A percentile compares a stretch with the other conserved stretches of the same genome.
Conservation (phyloP, 2,329 filamentous ascomycete species). For the Metarhizium album region DNA sequence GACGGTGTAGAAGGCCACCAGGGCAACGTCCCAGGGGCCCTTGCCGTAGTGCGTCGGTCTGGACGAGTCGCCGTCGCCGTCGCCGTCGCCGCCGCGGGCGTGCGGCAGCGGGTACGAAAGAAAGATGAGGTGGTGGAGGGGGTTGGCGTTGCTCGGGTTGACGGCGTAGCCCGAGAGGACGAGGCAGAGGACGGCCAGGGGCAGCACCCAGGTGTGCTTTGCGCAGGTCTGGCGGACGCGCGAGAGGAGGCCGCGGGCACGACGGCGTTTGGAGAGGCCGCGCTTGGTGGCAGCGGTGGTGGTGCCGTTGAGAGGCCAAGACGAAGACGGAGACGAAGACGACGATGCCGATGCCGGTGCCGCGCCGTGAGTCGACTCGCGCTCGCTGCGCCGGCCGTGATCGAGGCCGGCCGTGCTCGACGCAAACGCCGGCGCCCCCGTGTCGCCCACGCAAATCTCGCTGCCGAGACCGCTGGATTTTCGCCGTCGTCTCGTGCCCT, state of each 20-base stretch:
- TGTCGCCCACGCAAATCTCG: slow-evolving; percentile 44
- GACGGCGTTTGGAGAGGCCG: slow-evolving; percentile 42
- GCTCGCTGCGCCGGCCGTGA: not conserved
- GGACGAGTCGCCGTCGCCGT: slow-evolving; percentile 26
- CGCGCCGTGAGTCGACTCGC: too few relatives aligned
- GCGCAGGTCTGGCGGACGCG: slow-evolving; percentile 43
- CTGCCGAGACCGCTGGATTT: slow-evolving; percentile 45
- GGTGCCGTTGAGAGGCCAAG: slow-evolving; percentile 2
- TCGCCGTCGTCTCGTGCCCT: slow-evolving; percentile 35
- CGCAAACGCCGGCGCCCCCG: slow-evolving; percentile 42
- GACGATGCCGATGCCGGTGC: slow-evolving; percentile 5
- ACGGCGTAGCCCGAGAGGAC: slow-evolving; percentile 60
- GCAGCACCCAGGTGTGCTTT: slow-evolving; percentile 53
- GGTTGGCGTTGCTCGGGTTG: slow-evolving; percentile 69
- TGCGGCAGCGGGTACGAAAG: slow-evolving; percentile 69
- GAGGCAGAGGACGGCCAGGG: slow-evolving; percentile 55
- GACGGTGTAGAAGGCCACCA: slow-evolving; percentile 81
- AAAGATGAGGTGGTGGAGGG: slow-evolving; percentile 72
- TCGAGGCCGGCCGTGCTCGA: slow-evolving; percentile 38
- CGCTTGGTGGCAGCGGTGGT: slow-evolving; percentile 22
- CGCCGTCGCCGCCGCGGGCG: too few relatives aligned
- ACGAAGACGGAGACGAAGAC: slow-evolving; percentile 4
- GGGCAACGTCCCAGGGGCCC: slow-evolving; percentile 74
- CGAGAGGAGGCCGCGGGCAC: slow-evolving; percentile 37
- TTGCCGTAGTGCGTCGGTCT: slow-evolving; percentile 70